Evolutionary conservation across 495 filamentous ascomycete species (phyloP), one percentile per base, ranked within the genome.

Genomic region (Penicillium bovifimosum): DNA sequence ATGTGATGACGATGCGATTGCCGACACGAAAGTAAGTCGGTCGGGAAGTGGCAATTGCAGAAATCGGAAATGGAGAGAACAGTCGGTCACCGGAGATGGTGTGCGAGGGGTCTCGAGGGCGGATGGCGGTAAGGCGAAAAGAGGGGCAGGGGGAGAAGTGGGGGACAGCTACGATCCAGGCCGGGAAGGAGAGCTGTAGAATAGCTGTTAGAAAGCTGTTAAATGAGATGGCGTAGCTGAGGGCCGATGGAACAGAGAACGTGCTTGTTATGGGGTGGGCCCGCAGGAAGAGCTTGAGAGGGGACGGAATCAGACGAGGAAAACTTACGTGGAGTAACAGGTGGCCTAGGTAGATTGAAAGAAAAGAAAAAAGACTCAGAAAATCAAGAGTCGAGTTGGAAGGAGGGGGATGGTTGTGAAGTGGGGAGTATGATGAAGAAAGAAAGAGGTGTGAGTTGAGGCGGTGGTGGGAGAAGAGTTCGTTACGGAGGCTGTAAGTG

Each of bases 381-480:
- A 27, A 27, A 26, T 5, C 20, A 52, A 43, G 27, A 38, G 6
- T 1, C 7, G 14, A 16, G 10, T 2, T n/a, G 35, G 8, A 2
- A 8, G 36, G 36, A 13, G 29, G 20, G 38, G 36, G 35, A 39
- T 47, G 36, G 48, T 35, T 38, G 48, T 29, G 34, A 38, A 50
- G 46, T 47, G 46, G 34, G 46, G 34, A 24, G 34, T 48, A 14
- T 9, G 40, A 35, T 38, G 45, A 53, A 44, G 31, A 31, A 54
- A 42, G 51, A 49, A 46, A 41, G 27, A 41, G 46, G 29, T 53
- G 39, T 11, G 35, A 52, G 50, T 54, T 48, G 49, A 60, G 53
- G 56, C 56, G 56, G 56, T 63, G 53, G 60, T 63, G 61, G 61
- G 60, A 45, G 60, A 45, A 54, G 39, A 45, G 36, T 60, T 56